A percentile compares a stretch with the other conserved stretches of the same genome.
Evolutionary conservation across 2,329 filamentous ascomycete species (phyloP).

Genomic region (Microthyrium microscopicum): DNA sequence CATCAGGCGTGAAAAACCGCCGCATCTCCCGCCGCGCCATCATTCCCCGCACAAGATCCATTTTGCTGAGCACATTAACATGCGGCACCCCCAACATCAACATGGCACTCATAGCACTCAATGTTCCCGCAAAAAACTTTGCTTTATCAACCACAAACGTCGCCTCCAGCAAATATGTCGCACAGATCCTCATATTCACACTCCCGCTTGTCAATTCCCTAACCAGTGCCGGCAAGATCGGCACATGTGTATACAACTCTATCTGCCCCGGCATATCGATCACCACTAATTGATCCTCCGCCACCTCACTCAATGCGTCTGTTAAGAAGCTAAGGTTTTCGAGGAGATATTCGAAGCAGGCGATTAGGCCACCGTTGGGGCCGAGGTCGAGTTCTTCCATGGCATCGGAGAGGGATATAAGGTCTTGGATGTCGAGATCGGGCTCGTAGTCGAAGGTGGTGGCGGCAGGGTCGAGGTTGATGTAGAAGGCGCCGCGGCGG

Average conservation of each 20-base stretch:
- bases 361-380: constrained; percentile 83
- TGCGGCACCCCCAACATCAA: constrained; percentile 95
- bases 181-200: constrained; percentile 81
- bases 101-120: constrained; percentile 98
- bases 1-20: constrained; percentile 76
- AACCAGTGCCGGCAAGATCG: constrained; percentile 71
- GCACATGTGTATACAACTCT: constrained; percentile 94
- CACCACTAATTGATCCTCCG: constrained; percentile 91
- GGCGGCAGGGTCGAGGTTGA: constrained; percentile 94
- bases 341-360: constrained; percentile 91
- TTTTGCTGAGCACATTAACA: constrained; percentile 91
- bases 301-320: constrained; percentile 66
- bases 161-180: constrained; percentile 84
- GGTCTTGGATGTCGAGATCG: constrained; percentile 87
- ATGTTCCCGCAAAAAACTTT: constrained; percentile 91
- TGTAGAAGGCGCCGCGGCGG: constrained; percentile 88
- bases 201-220: constrained; percentile 67
- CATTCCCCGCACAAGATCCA: constrained; percentile 88
- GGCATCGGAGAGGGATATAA: constrained; percentile 85
- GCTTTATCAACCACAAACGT: constrained; percentile 91
- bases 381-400: constrained; percentile 90
- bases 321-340: constrained; percentile 88
- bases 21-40: constrained; percentile 77
- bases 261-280: constrained; percentile 99
- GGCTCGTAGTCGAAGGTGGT: constrained; percentile 83